A percentile compares a stretch with the other conserved stretches of the same genome.
Evolutionary conservation across 805 yeast species (phyloP).

Genomic region (Yarrowia keelungensis): DNA sequence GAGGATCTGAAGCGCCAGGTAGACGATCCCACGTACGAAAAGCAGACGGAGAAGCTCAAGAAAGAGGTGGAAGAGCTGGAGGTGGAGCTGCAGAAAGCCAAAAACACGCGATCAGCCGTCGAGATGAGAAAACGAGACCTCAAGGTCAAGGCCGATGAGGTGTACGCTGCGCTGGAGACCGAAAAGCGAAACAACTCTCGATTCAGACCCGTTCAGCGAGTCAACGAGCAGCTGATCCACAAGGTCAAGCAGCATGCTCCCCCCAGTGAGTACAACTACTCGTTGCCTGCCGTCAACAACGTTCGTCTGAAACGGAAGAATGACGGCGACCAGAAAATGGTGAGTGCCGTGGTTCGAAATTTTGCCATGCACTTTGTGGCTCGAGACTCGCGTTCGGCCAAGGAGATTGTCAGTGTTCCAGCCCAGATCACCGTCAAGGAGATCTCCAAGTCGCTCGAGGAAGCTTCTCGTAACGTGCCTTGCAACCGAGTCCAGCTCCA

Average conservation of each 20-base stretch:
- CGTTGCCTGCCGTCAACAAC: constrained; percentile 30
- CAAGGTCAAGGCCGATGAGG: background rate
- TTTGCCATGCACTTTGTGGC: background rate
- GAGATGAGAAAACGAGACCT: background rate
- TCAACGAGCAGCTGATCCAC: background rate
- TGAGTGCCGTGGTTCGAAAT: background rate
- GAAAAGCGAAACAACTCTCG: background rate
- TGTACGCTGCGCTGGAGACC: background rate
- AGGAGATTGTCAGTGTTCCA: background rate
- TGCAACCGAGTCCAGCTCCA: constrained; percentile 48
- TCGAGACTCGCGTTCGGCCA: background rate
- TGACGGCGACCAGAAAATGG: constrained; percentile 7
- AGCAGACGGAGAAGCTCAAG: background rate
- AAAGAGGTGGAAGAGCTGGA: background rate
- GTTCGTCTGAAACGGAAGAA: background rate
- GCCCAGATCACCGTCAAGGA: background rate
- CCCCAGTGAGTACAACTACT: background rate
- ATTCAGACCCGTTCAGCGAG: background rate
- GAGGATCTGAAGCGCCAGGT: background rate
- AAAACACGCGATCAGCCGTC: no score
- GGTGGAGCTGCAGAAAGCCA: no score
- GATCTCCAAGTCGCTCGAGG: background rate
- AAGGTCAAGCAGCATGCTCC: constrained; percentile 41
- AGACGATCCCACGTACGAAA: background rate
- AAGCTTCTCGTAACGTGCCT: constrained; percentile 5